These are phyloP conservation scores for Protea cynaroides DNA, from an alignment of 164 flowering plant genomes.

Conservation along the genomic window DNA sequence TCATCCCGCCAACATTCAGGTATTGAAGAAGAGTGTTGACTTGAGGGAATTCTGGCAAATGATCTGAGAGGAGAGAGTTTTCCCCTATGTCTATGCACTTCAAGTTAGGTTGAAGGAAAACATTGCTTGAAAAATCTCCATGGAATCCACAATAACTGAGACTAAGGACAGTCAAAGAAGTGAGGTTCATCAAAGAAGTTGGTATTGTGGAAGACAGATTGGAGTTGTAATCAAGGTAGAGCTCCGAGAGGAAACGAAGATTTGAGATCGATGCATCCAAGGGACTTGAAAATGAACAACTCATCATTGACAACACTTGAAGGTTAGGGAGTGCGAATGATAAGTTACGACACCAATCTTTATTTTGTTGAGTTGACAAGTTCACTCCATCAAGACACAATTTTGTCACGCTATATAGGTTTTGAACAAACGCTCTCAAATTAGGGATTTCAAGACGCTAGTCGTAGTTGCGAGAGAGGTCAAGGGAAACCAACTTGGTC, in stretches of 20 bases:
- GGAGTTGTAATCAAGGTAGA: background rate
- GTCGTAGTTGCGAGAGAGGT: background rate
- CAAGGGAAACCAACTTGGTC: background rate
- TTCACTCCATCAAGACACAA: background rate
- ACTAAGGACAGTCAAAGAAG: background rate
- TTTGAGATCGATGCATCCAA: background rate
- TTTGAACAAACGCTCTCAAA: background rate
- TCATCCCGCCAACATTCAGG: background rate
- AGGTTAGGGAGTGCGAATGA: background rate
- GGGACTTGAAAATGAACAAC: background rate
- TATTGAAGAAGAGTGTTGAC: background rate
- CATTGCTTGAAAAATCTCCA: background rate
- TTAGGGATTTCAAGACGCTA: background rate
- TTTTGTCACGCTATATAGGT: background rate
- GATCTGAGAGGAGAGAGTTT: constrained; percentile 1
- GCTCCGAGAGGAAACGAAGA: background rate
- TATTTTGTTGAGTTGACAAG: background rate
- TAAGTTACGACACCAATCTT: background rate
- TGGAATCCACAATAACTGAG: background rate
- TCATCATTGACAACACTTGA: background rate
- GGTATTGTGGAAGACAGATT: background rate
- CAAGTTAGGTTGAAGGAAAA: constrained; percentile 6
- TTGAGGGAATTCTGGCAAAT: constrained; percentile 1
- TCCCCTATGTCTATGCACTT: background rate
- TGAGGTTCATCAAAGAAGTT: background rate